phyloP scores from a whole-genome alignment of 2,329 filamentous ascomycete genomes.

The Dactylellina sp. region DNA sequence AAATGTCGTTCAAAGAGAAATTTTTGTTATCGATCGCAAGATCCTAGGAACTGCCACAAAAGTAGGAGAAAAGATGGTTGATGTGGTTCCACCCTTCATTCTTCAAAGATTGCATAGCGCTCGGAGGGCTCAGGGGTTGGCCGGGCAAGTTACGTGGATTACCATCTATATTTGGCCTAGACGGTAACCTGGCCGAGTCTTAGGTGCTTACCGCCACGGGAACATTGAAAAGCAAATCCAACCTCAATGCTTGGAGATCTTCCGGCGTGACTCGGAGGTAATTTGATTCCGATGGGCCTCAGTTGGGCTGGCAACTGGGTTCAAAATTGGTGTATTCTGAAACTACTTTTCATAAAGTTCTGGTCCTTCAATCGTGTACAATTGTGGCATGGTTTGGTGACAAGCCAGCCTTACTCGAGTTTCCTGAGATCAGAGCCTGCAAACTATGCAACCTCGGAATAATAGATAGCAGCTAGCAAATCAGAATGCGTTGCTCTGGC shows the following conservation, averaged over 20 bases:
- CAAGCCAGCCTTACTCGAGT: no score
- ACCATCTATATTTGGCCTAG: constrained; percentile 18
- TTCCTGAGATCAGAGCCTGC: no score
- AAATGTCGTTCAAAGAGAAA: no score
- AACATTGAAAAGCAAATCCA: background rate
- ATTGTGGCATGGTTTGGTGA: no score
- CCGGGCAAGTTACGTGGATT: constrained; percentile 11
- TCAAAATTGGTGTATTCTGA: no score
- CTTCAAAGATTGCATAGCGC: background rate
- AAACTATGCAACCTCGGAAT: no score
- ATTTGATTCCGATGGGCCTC: background rate
- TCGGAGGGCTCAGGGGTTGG: constrained; percentile 20
- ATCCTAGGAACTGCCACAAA: constrained; percentile 13
- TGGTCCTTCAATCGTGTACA: no score
- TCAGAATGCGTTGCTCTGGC: no score
- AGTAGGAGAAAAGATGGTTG: constrained; percentile 5
- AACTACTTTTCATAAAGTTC: no score
- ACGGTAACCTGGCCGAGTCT: background rate
- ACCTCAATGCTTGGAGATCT: background rate
- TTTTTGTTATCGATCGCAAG: constrained; percentile 8
- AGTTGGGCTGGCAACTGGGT: no score
- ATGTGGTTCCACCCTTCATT: background rate
- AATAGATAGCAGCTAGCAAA: no score
- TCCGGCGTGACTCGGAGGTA: background rate
- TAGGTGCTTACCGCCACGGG: constrained; percentile 3